phyloP scores from a whole-genome alignment of 768 basidiomycete genomes.

The Pleurotus ostreatus region DNA sequence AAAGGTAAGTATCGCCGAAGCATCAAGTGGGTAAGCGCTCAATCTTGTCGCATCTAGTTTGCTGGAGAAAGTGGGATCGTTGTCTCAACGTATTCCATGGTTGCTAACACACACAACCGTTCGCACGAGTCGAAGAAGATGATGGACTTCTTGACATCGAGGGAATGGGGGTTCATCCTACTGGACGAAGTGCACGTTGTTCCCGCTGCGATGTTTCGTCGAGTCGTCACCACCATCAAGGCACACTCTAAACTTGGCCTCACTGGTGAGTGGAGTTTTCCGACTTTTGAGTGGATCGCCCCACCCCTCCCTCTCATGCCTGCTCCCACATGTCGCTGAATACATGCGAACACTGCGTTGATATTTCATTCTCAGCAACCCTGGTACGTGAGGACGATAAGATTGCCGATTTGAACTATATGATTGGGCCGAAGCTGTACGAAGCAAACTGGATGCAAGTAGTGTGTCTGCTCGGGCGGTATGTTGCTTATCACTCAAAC shows the following conservation, averaged over 20 bases:
- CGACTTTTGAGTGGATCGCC: conserved; percentile 8
- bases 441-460: conserved; percentile 98
- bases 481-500: conserved; percentile 13
- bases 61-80: conserved; percentile 97
- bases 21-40: conserved; percentile 3
- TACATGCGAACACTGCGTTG: neutral
- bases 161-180: conserved; percentile 98
- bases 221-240: conserved; percentile 97
- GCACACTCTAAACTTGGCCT: conserved; percentile 97
- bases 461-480: conserved; percentile 5
- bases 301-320: neutral
- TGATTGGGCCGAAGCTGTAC: conserved; percentile 99
- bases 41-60: conserved; percentile 52
- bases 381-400: conserved; percentile 99
- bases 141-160: conserved; percentile 99
- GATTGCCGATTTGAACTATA: conserved; percentile 96
- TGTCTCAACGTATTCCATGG: conserved; percentile 99
- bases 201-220: conserved; percentile 96
- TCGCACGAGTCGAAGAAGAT: conserved; percentile 99
- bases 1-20: conserved; percentile 50
- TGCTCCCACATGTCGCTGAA: neutral
- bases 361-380: conserved; percentile 56
- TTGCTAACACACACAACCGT: conserved; percentile 95
- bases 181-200: conserved; percentile 99
- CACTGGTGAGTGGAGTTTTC: conserved; percentile 58